Conservation (phyloP, 164 flowering plant species). For the Tetrastigma voinierianum region DNA sequence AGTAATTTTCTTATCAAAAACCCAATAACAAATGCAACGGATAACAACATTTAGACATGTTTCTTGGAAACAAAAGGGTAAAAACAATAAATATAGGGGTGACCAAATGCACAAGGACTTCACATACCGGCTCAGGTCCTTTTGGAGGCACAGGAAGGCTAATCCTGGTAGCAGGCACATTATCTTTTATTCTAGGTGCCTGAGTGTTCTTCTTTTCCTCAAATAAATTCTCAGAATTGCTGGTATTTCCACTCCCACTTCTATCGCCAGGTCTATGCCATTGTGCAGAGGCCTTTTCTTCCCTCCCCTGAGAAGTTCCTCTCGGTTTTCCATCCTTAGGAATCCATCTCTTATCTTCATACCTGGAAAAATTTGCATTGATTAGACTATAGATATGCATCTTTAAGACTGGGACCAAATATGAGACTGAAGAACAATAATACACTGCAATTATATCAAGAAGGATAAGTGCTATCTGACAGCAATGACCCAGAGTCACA, state of each 20-base stretch:
- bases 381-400: not conserved
- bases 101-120: not conserved
- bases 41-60: not conserved
- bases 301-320: conserved; percentile 51
- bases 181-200: conserved; percentile 28
- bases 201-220: conserved; percentile 50
- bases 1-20: not conserved
- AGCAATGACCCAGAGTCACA: conserved; percentile 17
- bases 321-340: conserved; percentile 58
- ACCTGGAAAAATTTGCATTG: conserved; percentile 35
- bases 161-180: conserved; percentile 33
- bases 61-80: not conserved
- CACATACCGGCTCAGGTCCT: conserved; percentile 63
- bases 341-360: conserved; percentile 97
- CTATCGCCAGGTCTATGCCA: conserved; percentile 48
- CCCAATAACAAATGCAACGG: not conserved
- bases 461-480: not conserved
- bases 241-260: conserved; percentile 30
- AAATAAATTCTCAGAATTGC: conserved; percentile 34
- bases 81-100: not conserved
- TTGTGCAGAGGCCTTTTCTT: conserved; percentile 40
- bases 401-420: not conserved
- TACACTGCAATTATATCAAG: not conserved
- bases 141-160: conserved; percentile 61
- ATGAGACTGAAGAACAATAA: not conserved